Evolutionary conservation across 768 basidiomycete genomes (phyloP).

Genomic region (Mycena amicta): DNA sequence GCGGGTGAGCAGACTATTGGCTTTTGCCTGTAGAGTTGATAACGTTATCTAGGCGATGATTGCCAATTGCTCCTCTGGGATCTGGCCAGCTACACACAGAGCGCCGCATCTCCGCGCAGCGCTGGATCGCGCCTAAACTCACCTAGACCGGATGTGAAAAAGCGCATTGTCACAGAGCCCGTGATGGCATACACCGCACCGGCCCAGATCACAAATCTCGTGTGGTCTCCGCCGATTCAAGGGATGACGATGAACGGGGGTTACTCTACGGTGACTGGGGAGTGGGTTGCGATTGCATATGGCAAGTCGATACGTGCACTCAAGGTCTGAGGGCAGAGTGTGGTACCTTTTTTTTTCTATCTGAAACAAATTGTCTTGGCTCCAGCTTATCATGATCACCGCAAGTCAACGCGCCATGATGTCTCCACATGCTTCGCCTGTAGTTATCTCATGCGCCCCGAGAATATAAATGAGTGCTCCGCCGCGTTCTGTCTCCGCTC

Average conservation of each 20-base stretch:
- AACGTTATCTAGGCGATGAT: constrained; percentile 71
- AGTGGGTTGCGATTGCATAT: constrained; percentile 85
- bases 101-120: constrained; percentile 69
- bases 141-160: constrained; percentile 80
- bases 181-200: constrained; percentile 82
- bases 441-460: background rate
- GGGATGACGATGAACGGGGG: constrained; percentile 77
- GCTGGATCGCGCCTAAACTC: constrained; percentile 75
- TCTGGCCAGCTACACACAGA: constrained; percentile 63
- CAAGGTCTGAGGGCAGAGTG: constrained; percentile 61
- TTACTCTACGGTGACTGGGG: constrained; percentile 72
- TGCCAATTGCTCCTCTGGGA: constrained; percentile 96
- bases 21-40: background rate
- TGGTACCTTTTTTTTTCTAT: constrained; percentile 4
- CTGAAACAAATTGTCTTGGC: constrained; percentile 4
- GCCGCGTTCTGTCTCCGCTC: background rate
- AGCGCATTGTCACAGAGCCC: constrained; percentile 72
- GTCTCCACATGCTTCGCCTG: constrained; percentile 8
- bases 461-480: background rate
- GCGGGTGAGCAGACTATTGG: constrained; percentile 61
- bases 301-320: constrained; percentile 82
- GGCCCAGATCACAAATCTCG: constrained; percentile 79
- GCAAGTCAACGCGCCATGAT: background rate
- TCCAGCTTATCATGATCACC: background rate
- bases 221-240: constrained; percentile 86